These are phyloP conservation scores for Debaryomyces castellii DNA, from an alignment of 805 yeast genomes.

Conservation along the genomic window DNA sequence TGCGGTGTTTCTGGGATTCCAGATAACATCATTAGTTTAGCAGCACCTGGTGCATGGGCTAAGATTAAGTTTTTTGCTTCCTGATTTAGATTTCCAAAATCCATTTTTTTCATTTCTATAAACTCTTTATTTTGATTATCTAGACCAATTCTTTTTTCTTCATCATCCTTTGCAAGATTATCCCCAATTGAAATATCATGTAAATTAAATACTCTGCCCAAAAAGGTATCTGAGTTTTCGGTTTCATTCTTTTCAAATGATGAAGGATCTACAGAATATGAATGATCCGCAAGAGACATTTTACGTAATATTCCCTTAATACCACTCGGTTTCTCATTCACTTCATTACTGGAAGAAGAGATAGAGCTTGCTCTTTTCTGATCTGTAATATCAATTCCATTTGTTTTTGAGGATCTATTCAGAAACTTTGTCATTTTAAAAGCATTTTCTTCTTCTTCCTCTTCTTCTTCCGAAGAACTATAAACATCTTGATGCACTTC, in stretches of 20 bases:
- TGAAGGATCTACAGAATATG: constrained; percentile 18
- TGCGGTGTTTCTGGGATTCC: constrained; percentile 3
- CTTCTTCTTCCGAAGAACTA: constrained; percentile 6
- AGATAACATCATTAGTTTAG: background rate
- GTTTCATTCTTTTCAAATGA: constrained; percentile 10
- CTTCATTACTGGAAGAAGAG: constrained; percentile 8
- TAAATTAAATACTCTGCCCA: constrained; percentile 34
- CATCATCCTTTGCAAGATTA: constrained; percentile 26
- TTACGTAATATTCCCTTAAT: constrained; percentile 33
- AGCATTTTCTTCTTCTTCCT: constrained; percentile 4
- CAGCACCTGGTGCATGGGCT: constrained; percentile 41
- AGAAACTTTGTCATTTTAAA: background rate
- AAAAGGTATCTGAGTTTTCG: constrained; percentile 33
- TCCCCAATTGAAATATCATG: constrained; percentile 24
- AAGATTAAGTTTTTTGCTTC: constrained; percentile 58
- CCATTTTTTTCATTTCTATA: constrained; percentile 46
- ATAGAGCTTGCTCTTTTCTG: constrained; percentile 11
- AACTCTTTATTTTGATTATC: constrained; percentile 23
- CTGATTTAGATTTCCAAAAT: constrained; percentile 41
- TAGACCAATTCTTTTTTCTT: constrained; percentile 34
- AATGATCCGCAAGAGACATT: constrained; percentile 34
- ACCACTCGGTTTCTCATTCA: constrained; percentile 11
- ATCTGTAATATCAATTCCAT: constrained; percentile 24
- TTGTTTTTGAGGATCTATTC: constrained; percentile 6
- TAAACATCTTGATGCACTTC: background rate